Base-by-base conservation (phyloP, 2,329 filamentous ascomycete species). In the Arthrinium phaeospermum region DNA sequence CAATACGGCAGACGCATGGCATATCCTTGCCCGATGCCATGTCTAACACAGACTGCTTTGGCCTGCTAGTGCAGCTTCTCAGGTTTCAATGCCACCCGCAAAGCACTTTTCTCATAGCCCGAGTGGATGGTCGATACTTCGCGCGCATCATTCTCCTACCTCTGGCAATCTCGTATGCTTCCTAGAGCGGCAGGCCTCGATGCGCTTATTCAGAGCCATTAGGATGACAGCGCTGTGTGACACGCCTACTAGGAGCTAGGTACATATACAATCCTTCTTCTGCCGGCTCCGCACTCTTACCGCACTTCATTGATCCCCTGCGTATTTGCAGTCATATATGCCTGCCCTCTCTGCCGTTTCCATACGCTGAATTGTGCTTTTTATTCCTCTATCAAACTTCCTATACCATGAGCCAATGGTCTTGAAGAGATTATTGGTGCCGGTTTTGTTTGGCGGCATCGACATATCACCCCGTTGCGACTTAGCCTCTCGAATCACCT, bases 251-350 rank as follows among this genome's bases (percentile, higher is more conserved):
- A 68, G n/a, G 27, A 47, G 67, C 41, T 68, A 27, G 41, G 10
- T 46, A 22, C 67, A 68, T 68, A 68, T 30, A 49, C 46, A 49
- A 68, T 30, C 19, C 44, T 68, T 68, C 64, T n/a, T 46, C 44
- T 47, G 67, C 34, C 34, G 57, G 34, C 57, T 41, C 12, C 57
- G 57, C 57, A 41, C 19, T 22, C 34, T 41, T 10, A 4, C 22
- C 57, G 57, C 57, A 64, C 57, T 64, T 14, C 57, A 64, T 7
- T 6, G 57, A 10, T 24, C 34, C 19, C 12, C 10, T n/a, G 34
- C 34, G 7, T n/a, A 19, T 37, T 34, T 22, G 2, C 13, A 22
- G n/a, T 13, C 34, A 64, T 41, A 64, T 64, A 41, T 14, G 3
- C n/a, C 12, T 41, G 10, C 10, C 19, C 5, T 13, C 5, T 41